Percentiles rank a stretch among this genome's conserved stretches.
Evolutionary conservation across 805 yeast species (phyloP).

Genomic region (Metschnikowia noctiluminum): DNA sequence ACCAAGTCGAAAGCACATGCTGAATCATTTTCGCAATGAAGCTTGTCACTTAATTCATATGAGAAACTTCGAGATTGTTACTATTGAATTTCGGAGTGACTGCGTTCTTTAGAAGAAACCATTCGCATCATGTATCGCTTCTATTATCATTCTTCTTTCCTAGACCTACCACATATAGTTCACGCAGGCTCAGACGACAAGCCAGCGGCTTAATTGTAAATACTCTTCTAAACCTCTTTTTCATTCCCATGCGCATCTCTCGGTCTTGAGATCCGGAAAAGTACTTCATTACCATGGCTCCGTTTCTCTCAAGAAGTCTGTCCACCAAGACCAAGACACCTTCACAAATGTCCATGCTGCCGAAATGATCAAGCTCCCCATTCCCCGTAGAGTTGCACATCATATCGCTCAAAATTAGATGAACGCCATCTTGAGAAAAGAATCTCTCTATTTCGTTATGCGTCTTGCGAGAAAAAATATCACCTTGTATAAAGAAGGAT

Average conservation of each 20-base stretch:
- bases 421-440: constrained; percentile 37
- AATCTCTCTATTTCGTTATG: constrained; percentile 53
- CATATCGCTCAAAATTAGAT: constrained; percentile 70
- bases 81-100: no score
- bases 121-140: background rate
- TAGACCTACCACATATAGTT: constrained; percentile 75
- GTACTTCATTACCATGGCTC: constrained; percentile 77
- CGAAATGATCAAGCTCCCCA: constrained; percentile 73
- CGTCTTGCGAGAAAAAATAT: constrained; percentile 42
- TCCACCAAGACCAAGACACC: constrained; percentile 81
- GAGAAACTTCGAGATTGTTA: no score
- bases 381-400: constrained; percentile 90
- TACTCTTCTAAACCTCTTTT: constrained; percentile 59
- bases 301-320: constrained; percentile 65
- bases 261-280: constrained; percentile 80
- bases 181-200: constrained; percentile 74
- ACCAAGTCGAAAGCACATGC: no score
- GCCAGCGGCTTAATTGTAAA: constrained; percentile 76
- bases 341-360: constrained; percentile 88
- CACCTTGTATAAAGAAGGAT: constrained; percentile 37
- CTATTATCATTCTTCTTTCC: constrained; percentile 33
- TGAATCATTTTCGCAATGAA: no score
- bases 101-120: constrained; percentile 1
- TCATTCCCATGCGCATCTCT: constrained; percentile 56
- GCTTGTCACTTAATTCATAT: no score